These are phyloP conservation scores for Penicillium janthinellum DNA, from an alignment of 2,329 filamentous ascomycete species.

Conservation along the genomic window DNA sequence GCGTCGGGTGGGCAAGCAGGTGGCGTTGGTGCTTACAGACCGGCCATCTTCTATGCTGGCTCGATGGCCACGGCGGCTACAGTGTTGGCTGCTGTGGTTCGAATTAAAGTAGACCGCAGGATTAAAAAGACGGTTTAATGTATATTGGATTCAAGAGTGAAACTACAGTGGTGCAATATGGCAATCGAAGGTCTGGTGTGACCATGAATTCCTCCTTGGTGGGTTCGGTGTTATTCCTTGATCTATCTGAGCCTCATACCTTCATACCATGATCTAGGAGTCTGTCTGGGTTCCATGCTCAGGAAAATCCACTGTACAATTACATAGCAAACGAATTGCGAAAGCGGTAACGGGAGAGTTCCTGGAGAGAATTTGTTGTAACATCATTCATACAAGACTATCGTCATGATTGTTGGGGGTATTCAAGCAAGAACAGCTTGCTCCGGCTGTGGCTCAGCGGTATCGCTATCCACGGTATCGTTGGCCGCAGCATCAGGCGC, in stretches of 20 bases:
- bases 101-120: conserved; percentile 22
- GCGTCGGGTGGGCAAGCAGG: conserved; percentile 55
- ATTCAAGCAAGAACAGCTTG: background rate
- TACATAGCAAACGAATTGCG: background rate
- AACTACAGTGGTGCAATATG: background rate
- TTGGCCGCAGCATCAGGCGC: background rate
- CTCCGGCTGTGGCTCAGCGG: background rate
- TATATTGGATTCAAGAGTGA: background rate
- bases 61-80: conserved; percentile 53
- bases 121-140: conserved; percentile 23
- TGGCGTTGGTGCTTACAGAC: conserved; percentile 57
- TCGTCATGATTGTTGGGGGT: background rate
- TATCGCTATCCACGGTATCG: background rate
- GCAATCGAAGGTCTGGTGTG: no score
- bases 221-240: no score
- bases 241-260: no score
- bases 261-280: no score
- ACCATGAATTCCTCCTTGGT: no score
- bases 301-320: no score
- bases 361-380: background rate
- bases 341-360: background rate
- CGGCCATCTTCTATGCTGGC: conserved; percentile 65
- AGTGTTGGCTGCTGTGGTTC: conserved; percentile 20
- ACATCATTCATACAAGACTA: background rate
- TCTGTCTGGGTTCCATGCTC: no score